Conservation (phyloP, 345 rosid genomes). For the Sisymbrium irio region DNA sequence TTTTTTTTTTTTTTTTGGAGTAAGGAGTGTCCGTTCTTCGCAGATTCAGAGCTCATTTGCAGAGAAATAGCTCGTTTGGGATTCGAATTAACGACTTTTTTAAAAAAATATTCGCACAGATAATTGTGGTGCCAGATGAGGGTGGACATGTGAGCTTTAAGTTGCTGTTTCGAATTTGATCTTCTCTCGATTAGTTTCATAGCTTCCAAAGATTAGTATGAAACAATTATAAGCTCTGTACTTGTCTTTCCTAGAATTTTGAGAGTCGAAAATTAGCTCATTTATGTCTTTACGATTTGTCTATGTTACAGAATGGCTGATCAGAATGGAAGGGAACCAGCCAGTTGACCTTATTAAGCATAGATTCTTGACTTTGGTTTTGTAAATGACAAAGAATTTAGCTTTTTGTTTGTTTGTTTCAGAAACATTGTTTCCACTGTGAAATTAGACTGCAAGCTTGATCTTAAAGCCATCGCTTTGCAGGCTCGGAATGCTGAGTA, state of each 20-base stretch:
- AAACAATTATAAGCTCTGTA: neutral
- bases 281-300: slow-evolving; percentile 27
- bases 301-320: slow-evolving; percentile 60
- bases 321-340: slow-evolving; percentile 76
- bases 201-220: neutral
- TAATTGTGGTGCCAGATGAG: slow-evolving; percentile 81
- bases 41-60: slow-evolving; percentile 36
- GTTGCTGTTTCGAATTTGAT: neutral
- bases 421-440: slow-evolving; percentile 79
- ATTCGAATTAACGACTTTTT: no score
- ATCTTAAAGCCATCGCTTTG: slow-evolving; percentile 73
- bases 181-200: neutral
- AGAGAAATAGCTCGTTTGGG: slow-evolving; percentile 45
- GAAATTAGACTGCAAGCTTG: slow-evolving; percentile 80
- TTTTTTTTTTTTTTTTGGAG: slow-evolving; percentile 30
- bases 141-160: slow-evolving; percentile 54
- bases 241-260: neutral
- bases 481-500: slow-evolving; percentile 89
- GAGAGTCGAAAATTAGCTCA: neutral
- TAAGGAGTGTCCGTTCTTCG: slow-evolving; percentile 46
- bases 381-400: neutral
- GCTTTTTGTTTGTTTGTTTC: neutral
- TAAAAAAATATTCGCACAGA: slow-evolving; percentile 50
- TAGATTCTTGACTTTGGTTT: slow-evolving; percentile 28
- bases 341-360: slow-evolving; percentile 92